Evolutionary conservation across 1,284 basidiomycete species (phyloP), one percentile per base, ranked within the genome.

Genomic region (Ceratobasidium sp.): DNA sequence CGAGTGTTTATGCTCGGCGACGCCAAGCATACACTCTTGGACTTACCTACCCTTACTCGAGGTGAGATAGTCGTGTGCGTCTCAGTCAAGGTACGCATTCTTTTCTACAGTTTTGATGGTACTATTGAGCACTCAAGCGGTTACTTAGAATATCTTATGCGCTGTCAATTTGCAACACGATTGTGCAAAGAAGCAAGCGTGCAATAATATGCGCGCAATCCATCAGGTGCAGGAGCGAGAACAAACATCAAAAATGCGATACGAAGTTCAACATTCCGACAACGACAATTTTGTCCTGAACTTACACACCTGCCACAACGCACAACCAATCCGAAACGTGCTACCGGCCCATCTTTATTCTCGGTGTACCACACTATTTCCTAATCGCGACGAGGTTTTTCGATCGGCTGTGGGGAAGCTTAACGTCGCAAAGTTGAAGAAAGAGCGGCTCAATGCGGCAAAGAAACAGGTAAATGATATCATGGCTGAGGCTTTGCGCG

Each of bases 131-230:
- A 33, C 33, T 33, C 33, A 33, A 33, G 33, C 33, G 33, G 33
- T 33, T 33, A 33, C 33, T 33, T 50, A 56, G 68, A 33, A 56
- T n/a, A 70, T 70, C n/a, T 23, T 57, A 7, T 70, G 68, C 33
- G 13, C 26, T 56, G 54, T 70, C 3, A 70, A 70, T 40, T 15
- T 70, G 4, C 68, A 70, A 33, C 68, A 70, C 38, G 52, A 70
- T 33, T 57, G 68, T 23, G 15, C 20, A 4, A 48, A 44, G 6
- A 26, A 46, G 15, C 17, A 23, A 17, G 38, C 6, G 40, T 65
- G 62, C 40, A 44, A 13, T 44, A n/a, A 57, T n/a, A 57, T 40
- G 26, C n/a, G n/a, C 9, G n/a, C 40, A 7, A 26, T 42, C 5
- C 62, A 17, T 40, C 7, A 44, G 38, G 59, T 65, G 15, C 12